Conservation (phyloP, 2,329 filamentous ascomycete genomes). For the Dactylellina sp. region DNA sequence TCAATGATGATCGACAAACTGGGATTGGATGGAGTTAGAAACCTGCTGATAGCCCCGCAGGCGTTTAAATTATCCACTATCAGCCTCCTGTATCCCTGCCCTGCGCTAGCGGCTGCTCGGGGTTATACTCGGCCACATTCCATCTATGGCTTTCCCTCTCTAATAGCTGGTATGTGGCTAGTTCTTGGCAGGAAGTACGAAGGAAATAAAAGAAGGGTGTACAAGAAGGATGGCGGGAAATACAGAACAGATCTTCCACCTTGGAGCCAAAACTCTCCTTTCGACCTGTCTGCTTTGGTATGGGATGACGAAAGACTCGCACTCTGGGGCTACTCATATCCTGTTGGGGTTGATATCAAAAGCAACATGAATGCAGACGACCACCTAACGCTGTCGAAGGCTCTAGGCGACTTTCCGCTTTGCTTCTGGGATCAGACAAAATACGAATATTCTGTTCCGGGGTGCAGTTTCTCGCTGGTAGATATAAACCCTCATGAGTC, state of each 20-base stretch:
- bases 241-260: conserved; percentile 17
- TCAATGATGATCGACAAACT: conserved; percentile 20
- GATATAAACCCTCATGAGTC: neutral
- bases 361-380: neutral
- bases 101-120: neutral
- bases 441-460: neutral
- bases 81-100: conserved; percentile 10
- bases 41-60: conserved; percentile 10
- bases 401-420: conserved; percentile 15
- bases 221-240: conserved; percentile 5
- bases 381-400: conserved; percentile 20
- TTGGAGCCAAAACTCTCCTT: conserved; percentile 34
- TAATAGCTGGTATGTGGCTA: conserved; percentile 20
- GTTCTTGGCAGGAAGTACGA: neutral
- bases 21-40: conserved; percentile 24
- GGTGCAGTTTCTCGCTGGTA: conserved; percentile 19
- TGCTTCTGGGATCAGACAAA: neutral
- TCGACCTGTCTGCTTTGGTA: conserved; percentile 24
- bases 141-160: conserved; percentile 11
- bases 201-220: conserved; percentile 11
- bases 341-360: conserved; percentile 5
- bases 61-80: neutral
- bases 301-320: conserved; percentile 41
- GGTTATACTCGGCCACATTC: neutral
- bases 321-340: conserved; percentile 40